phyloP scores from a whole-genome alignment of 768 basidiomycete genomes.

The Pulveroboletus sp. region DNA sequence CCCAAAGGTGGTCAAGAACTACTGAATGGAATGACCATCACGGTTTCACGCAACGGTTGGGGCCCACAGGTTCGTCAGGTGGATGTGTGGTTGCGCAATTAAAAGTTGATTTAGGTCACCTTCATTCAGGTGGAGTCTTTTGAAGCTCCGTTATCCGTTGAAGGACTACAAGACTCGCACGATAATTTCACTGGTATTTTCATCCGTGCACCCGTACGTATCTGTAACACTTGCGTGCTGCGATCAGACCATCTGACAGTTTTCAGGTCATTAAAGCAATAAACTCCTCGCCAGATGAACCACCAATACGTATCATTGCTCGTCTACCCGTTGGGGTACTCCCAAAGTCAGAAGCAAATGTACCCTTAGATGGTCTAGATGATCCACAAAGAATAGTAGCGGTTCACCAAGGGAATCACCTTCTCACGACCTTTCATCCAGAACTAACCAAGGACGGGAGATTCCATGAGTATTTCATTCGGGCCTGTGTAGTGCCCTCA shows the following conservation, averaged over 20 bases:
- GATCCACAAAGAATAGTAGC: conserved; percentile 76
- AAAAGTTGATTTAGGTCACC: not conserved
- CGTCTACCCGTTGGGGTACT: conserved; percentile 55
- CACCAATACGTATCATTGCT: conserved; percentile 66
- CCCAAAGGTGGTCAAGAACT: conserved; percentile 87
- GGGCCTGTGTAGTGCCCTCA: conserved; percentile 55
- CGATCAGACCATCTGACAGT: not conserved
- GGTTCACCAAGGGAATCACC: conserved; percentile 73
- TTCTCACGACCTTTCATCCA: conserved; percentile 92
- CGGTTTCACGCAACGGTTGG: conserved; percentile 86
- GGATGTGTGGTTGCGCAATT: not conserved
- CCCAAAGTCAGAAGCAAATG: conserved; percentile 31
- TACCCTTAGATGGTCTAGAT: conserved; percentile 39
- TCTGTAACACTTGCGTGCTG: not conserved
- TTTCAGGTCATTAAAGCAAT: conserved; percentile 61
- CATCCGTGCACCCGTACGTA: conserved; percentile 84
- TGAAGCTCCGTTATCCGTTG: conserved; percentile 67
- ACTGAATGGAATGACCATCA: conserved; percentile 73
- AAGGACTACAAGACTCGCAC: conserved; percentile 54
- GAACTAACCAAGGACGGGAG: conserved; percentile 84
- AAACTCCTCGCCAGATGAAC: conserved; percentile 40
- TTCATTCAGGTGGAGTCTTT: conserved; percentile 77
- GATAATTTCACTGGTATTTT: conserved; percentile 78
- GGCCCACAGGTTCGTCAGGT: conserved; percentile 70
- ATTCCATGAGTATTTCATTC: conserved; percentile 89